phyloP scores from a whole-genome alignment of 257 asterid species.

The Solanum corneliomulleri region DNA sequence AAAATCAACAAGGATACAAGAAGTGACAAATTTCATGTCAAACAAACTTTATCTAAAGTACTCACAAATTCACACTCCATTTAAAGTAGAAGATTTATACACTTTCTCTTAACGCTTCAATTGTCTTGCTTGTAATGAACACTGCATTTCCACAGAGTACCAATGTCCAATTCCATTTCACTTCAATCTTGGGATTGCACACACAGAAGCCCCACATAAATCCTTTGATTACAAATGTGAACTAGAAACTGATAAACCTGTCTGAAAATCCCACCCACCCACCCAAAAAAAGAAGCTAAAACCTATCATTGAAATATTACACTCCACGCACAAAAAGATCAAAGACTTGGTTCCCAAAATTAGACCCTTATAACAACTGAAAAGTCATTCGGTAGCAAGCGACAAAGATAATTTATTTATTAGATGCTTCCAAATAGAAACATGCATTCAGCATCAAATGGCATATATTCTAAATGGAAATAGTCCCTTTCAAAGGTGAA shows the following conservation, averaged over 20 bases:
- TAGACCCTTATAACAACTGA: background rate
- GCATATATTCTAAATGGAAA: background rate
- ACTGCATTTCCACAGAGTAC: background rate
- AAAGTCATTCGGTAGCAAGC: background rate
- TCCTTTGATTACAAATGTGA: background rate
- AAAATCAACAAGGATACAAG: background rate
- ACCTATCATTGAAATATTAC: background rate
- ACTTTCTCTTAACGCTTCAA: background rate
- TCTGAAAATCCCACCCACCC: background rate
- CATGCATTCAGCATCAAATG: background rate
- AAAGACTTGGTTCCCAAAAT: background rate
- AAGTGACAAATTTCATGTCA: background rate
- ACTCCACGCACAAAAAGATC: background rate
- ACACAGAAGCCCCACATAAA: background rate
- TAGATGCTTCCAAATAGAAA: background rate
- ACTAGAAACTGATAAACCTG: background rate
- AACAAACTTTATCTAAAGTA: background rate
- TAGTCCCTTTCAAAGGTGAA: background rate
- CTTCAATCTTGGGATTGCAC: background rate
- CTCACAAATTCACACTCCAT: background rate
- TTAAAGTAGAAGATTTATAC: background rate
- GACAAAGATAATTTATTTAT: background rate
- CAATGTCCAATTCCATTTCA: background rate
- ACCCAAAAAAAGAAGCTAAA: background rate
- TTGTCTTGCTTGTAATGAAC: background rate